Evolutionary conservation across 768 basidiomycete species (phyloP), one percentile per base, ranked within the genome.

Genomic region (Termitomyces sp.): DNA sequence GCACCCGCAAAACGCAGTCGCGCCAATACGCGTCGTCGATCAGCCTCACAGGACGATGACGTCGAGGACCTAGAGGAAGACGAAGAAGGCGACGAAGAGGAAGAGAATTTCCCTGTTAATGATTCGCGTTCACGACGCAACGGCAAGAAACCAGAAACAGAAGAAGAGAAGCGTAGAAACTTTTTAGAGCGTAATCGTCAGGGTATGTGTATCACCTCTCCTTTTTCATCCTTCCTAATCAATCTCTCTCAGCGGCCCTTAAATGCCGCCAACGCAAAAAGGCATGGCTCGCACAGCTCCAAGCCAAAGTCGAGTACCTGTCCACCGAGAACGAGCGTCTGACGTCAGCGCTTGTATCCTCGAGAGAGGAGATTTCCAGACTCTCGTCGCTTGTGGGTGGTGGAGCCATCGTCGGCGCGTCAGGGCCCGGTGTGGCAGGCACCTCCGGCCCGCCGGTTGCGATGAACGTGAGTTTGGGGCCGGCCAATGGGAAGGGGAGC

Each of bases 221-320:
- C 27, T 33, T 42, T 40, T 22, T 27, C 60, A 59, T 40, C 36
- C 59, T 16, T 36, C 32, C 48, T 56, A 18, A 55, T n/a, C n/a
- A n/a, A 18, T 40, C 59, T 44, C 8, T 47, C 53, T 13, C 65
- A 98, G 96, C 97, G 60, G 97, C 97, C 6, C 85, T 98, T 64
- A 98, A 98, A 76, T 99, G 97, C 74, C 93, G 97, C 36, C 97
- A 99, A 70, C 90, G 97, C 58, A 99, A 99, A 76, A 99, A 99
- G 73, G 94, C 94, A 5, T 99, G 97, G 97, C 83, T 98, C 14
- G 82, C 87, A 30, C 88, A 91, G 61, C 80, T 99, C 18, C 97
- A 99, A 72, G 85, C 88, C 40, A 95, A 95, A 67, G 94, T 96
- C 73, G 97, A 99, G 70, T 91, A 79, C 64, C 83, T 99, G 40